These are phyloP conservation scores for Termitomyces eurrhizus DNA, from an alignment of 768 basidiomycete species.

Conservation along the genomic window DNA sequence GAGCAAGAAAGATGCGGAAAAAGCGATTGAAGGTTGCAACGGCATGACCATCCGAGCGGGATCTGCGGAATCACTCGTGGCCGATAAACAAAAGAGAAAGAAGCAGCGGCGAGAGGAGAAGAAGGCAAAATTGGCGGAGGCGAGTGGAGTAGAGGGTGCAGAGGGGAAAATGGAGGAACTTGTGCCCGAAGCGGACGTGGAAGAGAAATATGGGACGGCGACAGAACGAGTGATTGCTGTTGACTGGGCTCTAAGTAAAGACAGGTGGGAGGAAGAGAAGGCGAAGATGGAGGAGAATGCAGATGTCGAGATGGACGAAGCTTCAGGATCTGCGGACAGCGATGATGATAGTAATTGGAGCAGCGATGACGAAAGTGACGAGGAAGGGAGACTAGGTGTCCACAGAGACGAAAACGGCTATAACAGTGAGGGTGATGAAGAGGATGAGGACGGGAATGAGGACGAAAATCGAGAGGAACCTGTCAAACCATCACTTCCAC, in stretches of 20 bases:
- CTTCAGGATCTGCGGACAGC: slow-evolving; percentile 25
- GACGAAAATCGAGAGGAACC: slow-evolving; percentile 39
- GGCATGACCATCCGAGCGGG: slow-evolving; percentile 67
- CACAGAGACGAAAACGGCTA: slow-evolving; percentile 40
- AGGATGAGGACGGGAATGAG: slow-evolving; percentile 27
- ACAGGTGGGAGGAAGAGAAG: slow-evolving; percentile 83
- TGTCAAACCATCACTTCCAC: slow-evolving; percentile 67
- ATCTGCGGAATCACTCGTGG: slow-evolving; percentile 48
- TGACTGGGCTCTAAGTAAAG: slow-evolving; percentile 95
- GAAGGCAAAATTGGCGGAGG: slow-evolving; percentile 35
- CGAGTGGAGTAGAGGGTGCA: slow-evolving; percentile 31
- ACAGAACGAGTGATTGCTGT: slow-evolving; percentile 77
- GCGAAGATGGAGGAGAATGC: slow-evolving; percentile 45
- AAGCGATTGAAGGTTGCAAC: slow-evolving; percentile 76
- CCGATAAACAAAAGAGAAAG: slow-evolving; percentile 66
- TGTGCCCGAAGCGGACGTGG: slow-evolving; percentile 24
- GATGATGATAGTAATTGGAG: slow-evolving; percentile 24
- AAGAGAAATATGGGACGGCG: slow-evolving; percentile 31
- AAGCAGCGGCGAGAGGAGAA: slow-evolving; percentile 55
- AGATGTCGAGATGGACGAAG: slow-evolving; percentile 34
- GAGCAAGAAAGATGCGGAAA: slow-evolving; percentile 78
- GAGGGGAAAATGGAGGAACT: slow-evolving; percentile 32
- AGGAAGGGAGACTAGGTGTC: slow-evolving; percentile 40
- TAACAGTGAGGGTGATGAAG: slow-evolving; percentile 32
- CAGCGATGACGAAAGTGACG: slow-evolving; percentile 37